Conservation (phyloP, 2,329 filamentous ascomycete genomes). For the Magnaporthiopsis incrustans region DNA sequence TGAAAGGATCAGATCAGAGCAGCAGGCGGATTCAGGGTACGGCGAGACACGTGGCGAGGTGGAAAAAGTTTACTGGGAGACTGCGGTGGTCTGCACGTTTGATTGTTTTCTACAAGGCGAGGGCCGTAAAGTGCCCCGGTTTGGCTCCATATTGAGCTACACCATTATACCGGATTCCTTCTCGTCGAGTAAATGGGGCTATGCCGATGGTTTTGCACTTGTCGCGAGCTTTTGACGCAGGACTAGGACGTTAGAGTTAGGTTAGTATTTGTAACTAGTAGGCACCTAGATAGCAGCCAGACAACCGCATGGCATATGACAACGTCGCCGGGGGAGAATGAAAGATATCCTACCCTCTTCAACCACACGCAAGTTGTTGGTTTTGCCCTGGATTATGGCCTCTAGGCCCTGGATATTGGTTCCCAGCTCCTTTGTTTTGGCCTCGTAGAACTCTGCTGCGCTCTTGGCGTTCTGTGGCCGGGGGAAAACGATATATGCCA, state of each 20-base stretch:
- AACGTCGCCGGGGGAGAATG: conserved; percentile 1
- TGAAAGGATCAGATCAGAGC: background rate
- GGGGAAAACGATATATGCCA: background rate
- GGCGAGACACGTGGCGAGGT: background rate
- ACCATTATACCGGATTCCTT: conserved; percentile 4
- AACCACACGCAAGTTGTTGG: conserved; percentile 73
- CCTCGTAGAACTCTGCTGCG: conserved; percentile 48
- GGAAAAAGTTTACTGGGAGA: background rate
- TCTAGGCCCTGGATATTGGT: conserved; percentile 50
- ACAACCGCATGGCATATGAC: background rate
- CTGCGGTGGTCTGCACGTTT: no score
- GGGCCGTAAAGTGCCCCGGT: no score
- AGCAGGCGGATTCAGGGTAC: background rate
- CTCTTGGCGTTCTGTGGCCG: conserved; percentile 39
- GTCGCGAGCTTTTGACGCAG: conserved; percentile 28
- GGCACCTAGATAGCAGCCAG: background rate
- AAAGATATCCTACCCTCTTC: conserved; percentile 61
- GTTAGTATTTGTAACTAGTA: background rate
- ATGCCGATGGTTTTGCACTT: conserved; percentile 5
- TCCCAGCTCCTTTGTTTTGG: conserved; percentile 44
- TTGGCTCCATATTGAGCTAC: background rate
- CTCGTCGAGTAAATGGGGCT: conserved; percentile 10
- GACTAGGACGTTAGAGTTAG: conserved; percentile 19
- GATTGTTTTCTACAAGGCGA: no score
- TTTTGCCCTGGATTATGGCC: conserved; percentile 59